These are phyloP conservation scores for Penicillium psychrofluorescens DNA, from an alignment of 495 filamentous ascomycete species.

Conservation along the genomic window DNA sequence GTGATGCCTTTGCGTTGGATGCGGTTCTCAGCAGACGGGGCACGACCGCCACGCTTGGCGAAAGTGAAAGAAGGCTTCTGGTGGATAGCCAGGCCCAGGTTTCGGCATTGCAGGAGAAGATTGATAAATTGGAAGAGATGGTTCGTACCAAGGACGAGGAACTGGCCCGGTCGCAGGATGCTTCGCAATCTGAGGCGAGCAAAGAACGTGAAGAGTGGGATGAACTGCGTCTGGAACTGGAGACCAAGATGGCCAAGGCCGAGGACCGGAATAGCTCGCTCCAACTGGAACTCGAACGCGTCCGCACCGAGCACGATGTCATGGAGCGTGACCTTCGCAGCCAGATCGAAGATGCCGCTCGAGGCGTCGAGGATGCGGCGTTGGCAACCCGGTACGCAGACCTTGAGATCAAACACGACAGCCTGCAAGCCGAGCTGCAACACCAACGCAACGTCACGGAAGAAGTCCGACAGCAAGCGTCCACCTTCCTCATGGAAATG, in stretches of 20 bases:
- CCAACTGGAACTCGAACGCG: conserved; percentile 66
- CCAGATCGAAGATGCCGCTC: conserved; percentile 51
- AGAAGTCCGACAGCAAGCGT: conserved; percentile 79
- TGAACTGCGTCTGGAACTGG: conserved; percentile 63
- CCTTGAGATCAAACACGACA: conserved; percentile 65
- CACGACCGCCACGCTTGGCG: conserved; percentile 42
- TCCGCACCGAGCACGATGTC: conserved; percentile 58
- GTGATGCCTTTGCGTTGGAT: conserved; percentile 58
- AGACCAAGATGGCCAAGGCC: conserved; percentile 70
- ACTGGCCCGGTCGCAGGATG: conserved; percentile 33
- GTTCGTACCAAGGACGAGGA: conserved; percentile 53
- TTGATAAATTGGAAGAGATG: conserved; percentile 60
- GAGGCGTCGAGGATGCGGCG: conserved; percentile 32
- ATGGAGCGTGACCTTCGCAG: conserved; percentile 56
- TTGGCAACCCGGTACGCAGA: conserved; percentile 50
- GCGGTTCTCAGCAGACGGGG: conserved; percentile 51
- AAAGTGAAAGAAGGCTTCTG: conserved; percentile 63
- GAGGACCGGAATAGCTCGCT: conserved; percentile 70
- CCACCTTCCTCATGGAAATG: conserved; percentile 85
- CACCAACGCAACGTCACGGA: conserved; percentile 81
- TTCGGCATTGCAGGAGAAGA: conserved; percentile 61
- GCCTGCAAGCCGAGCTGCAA: conserved; percentile 59
- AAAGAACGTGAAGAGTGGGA: conserved; percentile 62
- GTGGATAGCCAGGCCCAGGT: conserved; percentile 75
- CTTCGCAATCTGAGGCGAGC: conserved; percentile 12